phyloP scores from a whole-genome alignment of 805 yeast genomes.

The Candida railenensis region DNA sequence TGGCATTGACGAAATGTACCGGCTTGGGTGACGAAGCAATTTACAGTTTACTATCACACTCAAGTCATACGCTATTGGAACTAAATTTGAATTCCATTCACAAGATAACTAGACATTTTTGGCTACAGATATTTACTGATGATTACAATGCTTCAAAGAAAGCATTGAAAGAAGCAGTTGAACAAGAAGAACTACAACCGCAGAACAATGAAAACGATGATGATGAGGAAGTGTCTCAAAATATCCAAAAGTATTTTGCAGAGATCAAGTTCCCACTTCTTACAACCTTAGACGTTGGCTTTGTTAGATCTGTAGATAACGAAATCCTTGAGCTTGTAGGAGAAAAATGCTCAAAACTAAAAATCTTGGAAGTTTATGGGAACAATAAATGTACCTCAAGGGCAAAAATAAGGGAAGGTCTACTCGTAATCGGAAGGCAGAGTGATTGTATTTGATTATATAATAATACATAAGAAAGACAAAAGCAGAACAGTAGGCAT shows the following conservation, averaged over 20 bases:
- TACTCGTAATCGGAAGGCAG: conserved; percentile 73
- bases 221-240: conserved; percentile 8
- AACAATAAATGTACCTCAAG: conserved; percentile 62
- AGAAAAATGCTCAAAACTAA: conserved; percentile 58
- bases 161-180: conserved; percentile 13
- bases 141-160: conserved; percentile 26
- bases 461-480: no score
- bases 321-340: conserved; percentile 57
- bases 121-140: conserved; percentile 45
- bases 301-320: conserved; percentile 76
- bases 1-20: conserved; percentile 65
- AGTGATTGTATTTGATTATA: conserved; percentile 51
- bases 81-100: conserved; percentile 75
- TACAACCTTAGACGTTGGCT: conserved; percentile 72
- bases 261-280: conserved; percentile 51
- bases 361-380: conserved; percentile 78
- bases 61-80: conserved; percentile 63
- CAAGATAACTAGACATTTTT: conserved; percentile 48
- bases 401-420: conserved; percentile 51
- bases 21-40: conserved; percentile 64
- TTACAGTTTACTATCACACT: conserved; percentile 58
- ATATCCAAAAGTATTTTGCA: conserved; percentile 12
- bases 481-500: no score
- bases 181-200: background rate
- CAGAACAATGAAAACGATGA: conserved; percentile 2